Percentiles rank a stretch among this genome's conserved stretches.
These are phyloP conservation scores for Penicillium sp. DNA, from an alignment of 2,329 filamentous ascomycete genomes.

Conservation along the genomic window DNA sequence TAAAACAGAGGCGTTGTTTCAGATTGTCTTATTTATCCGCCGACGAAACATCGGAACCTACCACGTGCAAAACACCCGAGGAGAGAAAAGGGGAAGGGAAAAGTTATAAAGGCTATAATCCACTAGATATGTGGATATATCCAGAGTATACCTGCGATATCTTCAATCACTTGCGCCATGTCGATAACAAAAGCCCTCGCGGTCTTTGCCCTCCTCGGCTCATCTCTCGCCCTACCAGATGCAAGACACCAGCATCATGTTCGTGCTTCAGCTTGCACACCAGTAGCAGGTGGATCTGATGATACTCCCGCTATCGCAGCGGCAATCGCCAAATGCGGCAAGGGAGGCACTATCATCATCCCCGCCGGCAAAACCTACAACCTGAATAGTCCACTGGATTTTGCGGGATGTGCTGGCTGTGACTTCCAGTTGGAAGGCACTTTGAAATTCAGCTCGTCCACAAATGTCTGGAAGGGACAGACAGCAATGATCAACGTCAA, in stretches of 20 bases:
- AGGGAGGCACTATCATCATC: slow-evolving; percentile 49
- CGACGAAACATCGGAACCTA: background rate
- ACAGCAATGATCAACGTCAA: slow-evolving; percentile 43
- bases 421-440: slow-evolving; percentile 50
- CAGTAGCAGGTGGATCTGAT: slow-evolving; percentile 36
- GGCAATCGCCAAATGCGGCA: slow-evolving; percentile 45
- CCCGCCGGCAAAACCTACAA: slow-evolving; percentile 45
- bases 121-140: background rate
- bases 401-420: slow-evolving; percentile 46
- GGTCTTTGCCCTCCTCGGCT: slow-evolving; percentile 6
- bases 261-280: slow-evolving; percentile 35
- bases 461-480: slow-evolving; percentile 46
- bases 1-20: slow-evolving; percentile 11
- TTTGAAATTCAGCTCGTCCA: slow-evolving; percentile 42
- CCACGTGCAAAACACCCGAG: background rate
- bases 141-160: background rate
- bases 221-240: slow-evolving; percentile 3
- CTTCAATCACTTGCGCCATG: background rate
- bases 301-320: slow-evolving; percentile 48
- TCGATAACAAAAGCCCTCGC: slow-evolving; percentile 2
- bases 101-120: background rate
- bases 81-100: background rate
- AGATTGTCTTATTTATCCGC: background rate
- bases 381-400: slow-evolving; percentile 46
- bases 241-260: slow-evolving; percentile 7